These are phyloP conservation scores for Pyrenophora seminiperda DNA, from an alignment of 2,329 filamentous ascomycete genomes.

Conservation along the genomic window DNA sequence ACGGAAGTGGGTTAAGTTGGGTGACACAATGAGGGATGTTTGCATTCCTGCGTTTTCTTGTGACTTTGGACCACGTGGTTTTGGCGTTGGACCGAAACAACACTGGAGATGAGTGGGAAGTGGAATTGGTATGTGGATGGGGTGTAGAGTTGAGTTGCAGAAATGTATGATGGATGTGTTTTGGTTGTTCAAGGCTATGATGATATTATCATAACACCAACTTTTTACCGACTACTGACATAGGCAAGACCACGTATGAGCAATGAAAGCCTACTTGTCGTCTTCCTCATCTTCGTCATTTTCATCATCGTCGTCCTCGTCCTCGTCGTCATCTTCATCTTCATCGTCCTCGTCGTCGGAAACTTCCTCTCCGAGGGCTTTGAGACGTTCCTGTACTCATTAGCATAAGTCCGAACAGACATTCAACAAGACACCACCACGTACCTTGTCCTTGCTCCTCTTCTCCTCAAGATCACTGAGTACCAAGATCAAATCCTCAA, in stretches of 20 bases:
- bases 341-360: conserved; percentile 50
- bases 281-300: conserved; percentile 10
- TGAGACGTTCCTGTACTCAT: conserved; percentile 51
- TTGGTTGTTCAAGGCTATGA: not conserved
- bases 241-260: not conserved
- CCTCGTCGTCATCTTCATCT: conserved; percentile 33
- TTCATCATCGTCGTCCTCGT: conserved; percentile 27
- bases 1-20: no score
- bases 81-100: no score
- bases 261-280: not conserved
- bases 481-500: conserved; percentile 57
- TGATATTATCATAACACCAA: no score
- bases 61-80: no score
- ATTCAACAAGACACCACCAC: not conserved
- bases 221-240: no score
- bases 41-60: no score
- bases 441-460: conserved; percentile 47
- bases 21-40: no score
- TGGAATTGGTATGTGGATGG: no score
- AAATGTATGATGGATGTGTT: no score
- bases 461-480: conserved; percentile 56
- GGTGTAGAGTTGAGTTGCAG: no score
- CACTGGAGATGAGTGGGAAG: no score
- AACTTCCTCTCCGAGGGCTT: conserved; percentile 53
- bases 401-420: not conserved